Conservation (phyloP, 768 basidiomycete genomes). For the Candolleomyces eurysporus region DNA sequence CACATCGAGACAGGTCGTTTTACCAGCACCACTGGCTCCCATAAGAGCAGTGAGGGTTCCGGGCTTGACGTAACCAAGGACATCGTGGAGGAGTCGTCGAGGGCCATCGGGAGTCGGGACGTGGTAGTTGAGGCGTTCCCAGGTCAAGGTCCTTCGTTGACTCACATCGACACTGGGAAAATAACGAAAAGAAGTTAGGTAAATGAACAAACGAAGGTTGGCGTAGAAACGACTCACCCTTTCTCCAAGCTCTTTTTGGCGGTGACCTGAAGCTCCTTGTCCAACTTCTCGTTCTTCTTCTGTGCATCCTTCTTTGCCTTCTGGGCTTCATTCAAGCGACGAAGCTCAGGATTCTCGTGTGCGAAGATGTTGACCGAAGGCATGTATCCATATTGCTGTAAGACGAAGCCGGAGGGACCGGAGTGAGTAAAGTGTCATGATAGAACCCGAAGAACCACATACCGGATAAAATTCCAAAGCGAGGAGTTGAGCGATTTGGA, state of each 20-base stretch:
- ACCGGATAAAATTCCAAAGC: slow-evolving; percentile 67
- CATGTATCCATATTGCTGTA: slow-evolving; percentile 48
- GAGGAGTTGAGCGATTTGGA: slow-evolving; percentile 66
- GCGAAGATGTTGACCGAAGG: slow-evolving; percentile 57
- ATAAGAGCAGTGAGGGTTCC: slow-evolving; percentile 88
- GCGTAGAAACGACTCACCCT: not conserved
- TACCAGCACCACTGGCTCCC: slow-evolving; percentile 80
- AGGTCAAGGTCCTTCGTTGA: slow-evolving; percentile 66
- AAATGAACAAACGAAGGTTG: not conserved
- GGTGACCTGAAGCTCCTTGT: slow-evolving; percentile 6
- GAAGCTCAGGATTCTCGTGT: slow-evolving; percentile 54
- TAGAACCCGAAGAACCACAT: slow-evolving; percentile 16
- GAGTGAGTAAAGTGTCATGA: slow-evolving; percentile 4
- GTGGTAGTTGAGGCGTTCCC: slow-evolving; percentile 75
- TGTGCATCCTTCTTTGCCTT: slow-evolving; percentile 50
- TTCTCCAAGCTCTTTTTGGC: not conserved
- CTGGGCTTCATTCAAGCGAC: slow-evolving; percentile 51
- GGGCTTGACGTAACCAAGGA: slow-evolving; percentile 80
- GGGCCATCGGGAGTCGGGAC: slow-evolving; percentile 66
- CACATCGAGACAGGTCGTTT: slow-evolving; percentile 73
- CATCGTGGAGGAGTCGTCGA: slow-evolving; percentile 65
- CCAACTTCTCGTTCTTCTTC: slow-evolving; percentile 20
- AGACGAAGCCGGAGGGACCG: slow-evolving; percentile 5
- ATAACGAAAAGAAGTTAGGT: not conserved
- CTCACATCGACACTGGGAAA: slow-evolving; percentile 10